These are phyloP conservation scores for Leccinum fallax DNA, from an alignment of 1,284 basidiomycete species.

Conservation along the genomic window DNA sequence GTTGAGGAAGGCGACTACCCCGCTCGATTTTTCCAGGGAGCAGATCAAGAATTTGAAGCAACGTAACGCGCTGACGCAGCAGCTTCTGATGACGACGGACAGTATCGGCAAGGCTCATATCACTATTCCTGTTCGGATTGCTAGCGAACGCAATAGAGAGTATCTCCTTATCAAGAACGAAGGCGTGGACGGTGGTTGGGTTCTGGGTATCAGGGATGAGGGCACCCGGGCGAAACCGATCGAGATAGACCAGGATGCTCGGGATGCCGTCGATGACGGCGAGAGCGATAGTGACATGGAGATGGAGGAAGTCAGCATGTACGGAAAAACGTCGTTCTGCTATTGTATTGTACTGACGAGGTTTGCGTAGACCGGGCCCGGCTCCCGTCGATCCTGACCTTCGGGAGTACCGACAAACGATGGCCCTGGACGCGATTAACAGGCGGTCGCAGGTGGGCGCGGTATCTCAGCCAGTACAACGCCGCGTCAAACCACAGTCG, in stretches of 20 bases:
- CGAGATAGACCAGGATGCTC: slow-evolving; percentile 67
- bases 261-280: slow-evolving; percentile 33
- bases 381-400: slow-evolving; percentile 62
- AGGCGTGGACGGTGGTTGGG: slow-evolving; percentile 86
- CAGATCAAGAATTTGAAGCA: slow-evolving; percentile 92
- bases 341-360: slow-evolving; percentile 17
- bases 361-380: slow-evolving; percentile 35
- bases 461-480: slow-evolving; percentile 35
- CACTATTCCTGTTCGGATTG: slow-evolving; percentile 90
- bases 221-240: slow-evolving; percentile 86
- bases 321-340: slow-evolving; percentile 29
- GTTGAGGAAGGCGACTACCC: slow-evolving; percentile 79
- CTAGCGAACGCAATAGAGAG: slow-evolving; percentile 91
- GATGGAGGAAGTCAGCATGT: slow-evolving; percentile 81
- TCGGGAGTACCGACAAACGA: slow-evolving; percentile 63
- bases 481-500: slow-evolving; percentile 40
- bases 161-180: slow-evolving; percentile 94
- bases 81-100: slow-evolving; percentile 93
- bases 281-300: slow-evolving; percentile 62
- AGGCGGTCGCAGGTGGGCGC: slow-evolving; percentile 48
- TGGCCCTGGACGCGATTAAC: slow-evolving; percentile 68
- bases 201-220: slow-evolving; percentile 85
- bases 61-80: slow-evolving; percentile 91
- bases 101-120: slow-evolving; percentile 89
- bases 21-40: slow-evolving; percentile 94